A percentile compares a stretch with the other conserved stretches of the same genome.
phyloP scores from a whole-genome alignment of 345 rosid species.

The Acer negundo region DNA sequence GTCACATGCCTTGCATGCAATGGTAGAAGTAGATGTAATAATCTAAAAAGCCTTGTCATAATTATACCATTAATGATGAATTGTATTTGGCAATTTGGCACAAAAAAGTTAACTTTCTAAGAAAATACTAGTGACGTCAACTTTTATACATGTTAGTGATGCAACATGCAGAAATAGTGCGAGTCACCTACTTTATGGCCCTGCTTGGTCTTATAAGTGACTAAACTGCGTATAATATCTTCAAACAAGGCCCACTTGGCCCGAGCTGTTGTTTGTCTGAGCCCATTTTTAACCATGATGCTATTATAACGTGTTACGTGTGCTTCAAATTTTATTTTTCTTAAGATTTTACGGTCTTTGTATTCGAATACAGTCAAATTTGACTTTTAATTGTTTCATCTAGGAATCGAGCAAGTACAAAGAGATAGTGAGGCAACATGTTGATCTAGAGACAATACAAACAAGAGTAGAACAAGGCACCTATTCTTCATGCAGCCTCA shows the following conservation, averaged over 20 bases:
- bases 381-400: no score
- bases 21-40: not conserved
- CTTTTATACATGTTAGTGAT: no score
- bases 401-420: conserved; percentile 33
- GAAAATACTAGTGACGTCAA: no score
- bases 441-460: conserved; percentile 62
- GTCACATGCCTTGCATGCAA: not conserved
- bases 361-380: no score
- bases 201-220: not conserved
- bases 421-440: conserved; percentile 51
- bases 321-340: no score
- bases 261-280: not conserved
- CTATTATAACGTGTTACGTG: no score
- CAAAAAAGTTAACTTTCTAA: no score
- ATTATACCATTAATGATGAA: no score
- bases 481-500: conserved; percentile 41
- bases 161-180: no score
- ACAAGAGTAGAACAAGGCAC: conserved; percentile 47
- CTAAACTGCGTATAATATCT: not conserved
- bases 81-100: no score
- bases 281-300: not conserved
- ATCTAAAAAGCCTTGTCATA: not conserved
- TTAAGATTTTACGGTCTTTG: no score
- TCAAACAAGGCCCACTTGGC: not conserved
- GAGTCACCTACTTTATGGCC: no score